Percentiles rank a stretch among this genome's conserved stretches.
Evolutionary conservation across 495 filamentous ascomycete species (phyloP).

Genomic region (Pseudevernia furfuracea): DNA sequence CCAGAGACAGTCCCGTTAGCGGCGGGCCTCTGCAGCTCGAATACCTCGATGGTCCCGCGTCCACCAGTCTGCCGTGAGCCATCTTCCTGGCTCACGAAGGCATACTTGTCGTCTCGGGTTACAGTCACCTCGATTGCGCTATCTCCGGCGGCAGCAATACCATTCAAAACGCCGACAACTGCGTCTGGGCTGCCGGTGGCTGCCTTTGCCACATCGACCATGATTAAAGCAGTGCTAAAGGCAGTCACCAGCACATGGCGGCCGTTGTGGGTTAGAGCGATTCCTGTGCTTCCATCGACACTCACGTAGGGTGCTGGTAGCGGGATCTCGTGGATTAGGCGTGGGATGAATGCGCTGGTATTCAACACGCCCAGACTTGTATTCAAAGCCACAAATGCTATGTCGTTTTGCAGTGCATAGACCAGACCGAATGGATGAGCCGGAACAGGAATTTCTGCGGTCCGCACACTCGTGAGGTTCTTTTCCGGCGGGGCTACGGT

Average conservation of each 20-base stretch:
- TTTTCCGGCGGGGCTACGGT: neutral
- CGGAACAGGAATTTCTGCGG: constrained; percentile 13
- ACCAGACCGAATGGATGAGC: constrained; percentile 22
- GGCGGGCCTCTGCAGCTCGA: constrained; percentile 19
- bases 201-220: constrained; percentile 26
- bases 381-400: constrained; percentile 24
- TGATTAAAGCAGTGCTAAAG: constrained; percentile 16
- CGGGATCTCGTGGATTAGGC: constrained; percentile 16
- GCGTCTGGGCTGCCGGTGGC: constrained; percentile 21
- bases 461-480: constrained; percentile 9
- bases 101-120: constrained; percentile 25
- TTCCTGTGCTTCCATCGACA: constrained; percentile 10
- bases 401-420: constrained; percentile 11
- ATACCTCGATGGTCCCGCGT: constrained; percentile 23
- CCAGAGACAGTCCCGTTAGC: constrained; percentile 19
- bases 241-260: constrained; percentile 20
- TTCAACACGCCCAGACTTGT: constrained; percentile 19
- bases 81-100: constrained; percentile 28
- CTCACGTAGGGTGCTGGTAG: constrained; percentile 16
- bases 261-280: constrained; percentile 23
- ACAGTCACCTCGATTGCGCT: constrained; percentile 27
- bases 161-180: constrained; percentile 22
- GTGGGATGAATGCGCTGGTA: constrained; percentile 22
- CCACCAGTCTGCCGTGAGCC: constrained; percentile 16
- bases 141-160: constrained; percentile 20